Evolutionary conservation across 768 basidiomycete genomes (phyloP).

Genomic region (Hortiboletus flavorubellus): DNA sequence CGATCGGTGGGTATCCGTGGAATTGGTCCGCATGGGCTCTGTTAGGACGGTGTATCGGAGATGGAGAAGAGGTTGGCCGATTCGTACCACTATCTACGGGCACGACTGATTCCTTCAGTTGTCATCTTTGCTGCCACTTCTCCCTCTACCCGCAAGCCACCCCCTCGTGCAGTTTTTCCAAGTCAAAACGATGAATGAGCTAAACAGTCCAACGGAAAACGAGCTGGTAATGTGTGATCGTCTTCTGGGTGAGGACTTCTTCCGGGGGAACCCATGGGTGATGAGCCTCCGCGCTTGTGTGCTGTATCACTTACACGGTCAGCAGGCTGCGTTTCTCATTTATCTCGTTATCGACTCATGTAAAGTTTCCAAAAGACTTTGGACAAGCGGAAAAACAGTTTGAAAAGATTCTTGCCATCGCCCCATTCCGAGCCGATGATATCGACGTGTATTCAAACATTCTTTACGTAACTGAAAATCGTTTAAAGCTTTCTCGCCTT

Average conservation of each 20-base stretch:
- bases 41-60: conserved; percentile 73
- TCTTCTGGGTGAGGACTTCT: conserved; percentile 65
- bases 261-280: conserved; percentile 81
- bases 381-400: conserved; percentile 83
- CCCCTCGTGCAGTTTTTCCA: conserved; percentile 72
- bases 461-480: conserved; percentile 90
- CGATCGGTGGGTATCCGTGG: conserved; percentile 78
- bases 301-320: conserved; percentile 88
- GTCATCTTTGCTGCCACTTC: conserved; percentile 40
- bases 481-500: conserved; percentile 81
- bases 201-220: conserved; percentile 85
- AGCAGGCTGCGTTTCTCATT: conserved; percentile 22
- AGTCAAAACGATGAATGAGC: conserved; percentile 83
- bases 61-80: conserved; percentile 74
- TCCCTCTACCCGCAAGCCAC: conserved; percentile 50
- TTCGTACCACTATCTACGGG: neutral
- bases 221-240: conserved; percentile 80
- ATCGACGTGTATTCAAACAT: conserved; percentile 97
- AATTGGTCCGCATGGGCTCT: conserved; percentile 95
- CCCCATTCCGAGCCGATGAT: conserved; percentile 90
- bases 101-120: conserved; percentile 33
- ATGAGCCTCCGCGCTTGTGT: conserved; percentile 85
- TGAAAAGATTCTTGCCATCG: conserved; percentile 71
- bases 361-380: conserved; percentile 58
- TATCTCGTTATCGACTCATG: conserved; percentile 1